These are phyloP conservation scores for Marasmius tenuissimus DNA, from an alignment of 1,284 basidiomycete species.

Conservation along the genomic window DNA sequence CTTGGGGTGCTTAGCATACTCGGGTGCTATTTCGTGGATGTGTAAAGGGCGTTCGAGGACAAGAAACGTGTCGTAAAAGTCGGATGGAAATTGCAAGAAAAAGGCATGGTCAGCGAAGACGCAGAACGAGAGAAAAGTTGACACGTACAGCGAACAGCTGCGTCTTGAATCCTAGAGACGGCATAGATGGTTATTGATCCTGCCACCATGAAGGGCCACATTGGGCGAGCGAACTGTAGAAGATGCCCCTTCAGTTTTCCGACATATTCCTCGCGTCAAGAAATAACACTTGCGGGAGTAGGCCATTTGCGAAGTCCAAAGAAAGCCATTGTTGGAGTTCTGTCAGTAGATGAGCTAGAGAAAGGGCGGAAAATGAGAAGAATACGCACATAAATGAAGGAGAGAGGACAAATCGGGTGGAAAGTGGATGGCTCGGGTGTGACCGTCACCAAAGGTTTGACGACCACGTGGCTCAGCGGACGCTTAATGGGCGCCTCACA, in stretches of 20 bases:
- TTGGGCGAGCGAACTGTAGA: slow-evolving; percentile 60
- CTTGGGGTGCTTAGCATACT: slow-evolving; percentile 70
- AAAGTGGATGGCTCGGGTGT: not conserved
- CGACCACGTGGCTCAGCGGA: not conserved
- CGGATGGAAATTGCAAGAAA: slow-evolving; percentile 8
- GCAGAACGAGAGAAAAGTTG: slow-evolving; percentile 3
- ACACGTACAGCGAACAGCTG: slow-evolving; percentile 66
- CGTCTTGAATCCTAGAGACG: slow-evolving; percentile 62
- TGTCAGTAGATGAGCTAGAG: too few relatives aligned
- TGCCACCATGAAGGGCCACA: slow-evolving; percentile 77
- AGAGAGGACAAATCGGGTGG: not conserved
- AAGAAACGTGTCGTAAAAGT: slow-evolving; percentile 8
- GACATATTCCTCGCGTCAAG: not conserved
- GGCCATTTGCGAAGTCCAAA: slow-evolving; percentile 78
- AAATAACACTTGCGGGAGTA: slow-evolving; percentile 56
- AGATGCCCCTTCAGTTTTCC: slow-evolving; percentile 1
- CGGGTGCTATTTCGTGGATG: slow-evolving; percentile 45
- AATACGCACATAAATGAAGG: not conserved
- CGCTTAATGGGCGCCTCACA: not conserved
- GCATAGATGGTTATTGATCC: slow-evolving; percentile 64
- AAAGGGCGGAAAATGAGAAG: not conserved
- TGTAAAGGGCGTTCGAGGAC: not conserved
- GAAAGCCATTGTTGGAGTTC: slow-evolving; percentile 56
- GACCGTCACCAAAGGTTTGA: not conserved
- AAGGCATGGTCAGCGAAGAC: not conserved